Evolutionary conservation across 2,329 filamentous ascomycete species (phyloP).

Genomic region (Trichoderma sp.): DNA sequence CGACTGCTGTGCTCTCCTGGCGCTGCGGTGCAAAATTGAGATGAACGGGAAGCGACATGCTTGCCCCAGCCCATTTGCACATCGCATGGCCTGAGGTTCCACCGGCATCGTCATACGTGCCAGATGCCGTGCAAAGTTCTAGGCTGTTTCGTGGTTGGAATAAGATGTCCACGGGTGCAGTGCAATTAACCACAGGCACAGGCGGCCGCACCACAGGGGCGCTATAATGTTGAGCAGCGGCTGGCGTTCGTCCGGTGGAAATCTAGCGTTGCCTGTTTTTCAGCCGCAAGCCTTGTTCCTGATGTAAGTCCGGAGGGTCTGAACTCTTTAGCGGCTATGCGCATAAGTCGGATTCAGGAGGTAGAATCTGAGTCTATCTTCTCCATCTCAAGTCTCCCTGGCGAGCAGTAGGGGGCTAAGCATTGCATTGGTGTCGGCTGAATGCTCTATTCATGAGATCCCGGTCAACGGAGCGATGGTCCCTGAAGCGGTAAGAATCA

Average conservation of each 20-base stretch:
- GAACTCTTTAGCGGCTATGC: not conserved
- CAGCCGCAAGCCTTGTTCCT: constrained; percentile 15
- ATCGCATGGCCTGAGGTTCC: constrained; percentile 16
- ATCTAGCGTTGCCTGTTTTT: not conserved
- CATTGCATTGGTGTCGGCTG: not conserved
- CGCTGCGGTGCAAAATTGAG: constrained; percentile 9
- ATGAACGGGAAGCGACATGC: constrained; percentile 14
- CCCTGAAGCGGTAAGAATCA: constrained; percentile 6
- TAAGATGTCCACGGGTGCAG: too few relatives aligned
- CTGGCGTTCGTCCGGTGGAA: not conserved
- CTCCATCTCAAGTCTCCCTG: not conserved
- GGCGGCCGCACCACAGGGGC: not conserved
- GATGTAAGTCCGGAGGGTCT: not conserved
- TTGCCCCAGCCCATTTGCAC: not conserved
- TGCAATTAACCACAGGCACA: constrained; percentile 13
- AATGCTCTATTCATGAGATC: constrained; percentile 1
- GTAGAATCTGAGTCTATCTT: not conserved
- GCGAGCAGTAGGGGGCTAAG: not conserved
- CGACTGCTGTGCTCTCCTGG: constrained; percentile 11
- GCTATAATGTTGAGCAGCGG: constrained; percentile 2
- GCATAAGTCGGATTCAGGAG: constrained; percentile 3
- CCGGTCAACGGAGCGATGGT: not conserved
- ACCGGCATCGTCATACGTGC: constrained; percentile 17
- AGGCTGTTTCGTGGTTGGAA: not conserved
- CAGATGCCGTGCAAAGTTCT: constrained; percentile 7